Base-by-base conservation (phyloP, 345 rosid species). In the Pseudoturritis turrita region DNA sequence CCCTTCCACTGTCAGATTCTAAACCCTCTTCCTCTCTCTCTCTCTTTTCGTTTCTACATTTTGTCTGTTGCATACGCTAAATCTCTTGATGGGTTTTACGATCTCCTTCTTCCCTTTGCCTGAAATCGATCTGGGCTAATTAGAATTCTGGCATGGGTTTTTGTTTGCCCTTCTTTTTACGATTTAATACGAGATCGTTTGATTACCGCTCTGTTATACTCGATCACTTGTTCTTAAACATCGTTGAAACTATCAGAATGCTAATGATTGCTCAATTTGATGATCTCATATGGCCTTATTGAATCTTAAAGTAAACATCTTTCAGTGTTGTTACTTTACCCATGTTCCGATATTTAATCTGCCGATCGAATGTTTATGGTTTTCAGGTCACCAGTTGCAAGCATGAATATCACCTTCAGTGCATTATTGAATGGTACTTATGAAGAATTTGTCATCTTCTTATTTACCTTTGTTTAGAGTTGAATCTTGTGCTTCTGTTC, bases 321-420 rank as follows among this genome's bases (percentile, higher is more conserved):
- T 62, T 22, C 39, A 31, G 7, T 49, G 22, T 49, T 65, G 46
- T 51, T n/a, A 13, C 29, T 28, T 46, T 7, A 15, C 14, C 13
- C 19, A 33, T 63, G 31, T 46, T 65, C 43, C 28, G 7, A 7
- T 29, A 10, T 31, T 28, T 63, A 46, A 63, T 22, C 70, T 22
- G 9, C 47, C 5, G 29, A 56, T 15, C n/a, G 28, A 19, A 54
- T 54, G 44, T 70, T 22, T 28, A 5, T 60, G 52, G 65, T 68
- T 78, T 31, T 67, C 85, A 94, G 97, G 86, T 82, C 26, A 94
- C 98, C 1, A 77, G 87, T 78, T 94, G 98, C 92, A 94, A 83
- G 54, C 98, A 94, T 73, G 96, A 89, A 46, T 94, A 90, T 77
- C 97, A 94, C 74, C 95, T 94, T 55, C 98, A 94, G 31, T 94